A percentile compares a stretch with the other conserved stretches of the same genome.
phyloP scores from a whole-genome alignment of 75 land plant genomes.

The Pinus taeda region DNA sequence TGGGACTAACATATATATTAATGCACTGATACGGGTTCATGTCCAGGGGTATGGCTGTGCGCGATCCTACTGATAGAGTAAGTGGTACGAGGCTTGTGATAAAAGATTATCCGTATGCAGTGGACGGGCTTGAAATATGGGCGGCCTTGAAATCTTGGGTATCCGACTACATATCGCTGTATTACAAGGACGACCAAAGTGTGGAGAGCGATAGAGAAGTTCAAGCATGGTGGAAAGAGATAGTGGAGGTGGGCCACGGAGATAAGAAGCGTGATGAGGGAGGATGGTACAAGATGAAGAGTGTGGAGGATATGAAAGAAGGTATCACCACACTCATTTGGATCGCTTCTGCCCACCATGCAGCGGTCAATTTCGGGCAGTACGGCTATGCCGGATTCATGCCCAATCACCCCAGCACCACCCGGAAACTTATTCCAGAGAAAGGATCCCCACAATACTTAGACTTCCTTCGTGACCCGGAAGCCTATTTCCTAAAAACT shows the following conservation, averaged over 20 bases:
- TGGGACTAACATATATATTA: no score
- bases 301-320: slow-evolving; percentile 21
- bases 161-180: slow-evolving; percentile 34
- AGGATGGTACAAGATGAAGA: slow-evolving; percentile 47
- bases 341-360: slow-evolving; percentile 33
- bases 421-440: slow-evolving; percentile 67
- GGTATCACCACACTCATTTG: slow-evolving; percentile 42
- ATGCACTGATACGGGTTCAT: no score
- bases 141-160: slow-evolving; percentile 38
- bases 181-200: slow-evolving; percentile 29
- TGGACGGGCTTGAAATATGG: slow-evolving; percentile 60
- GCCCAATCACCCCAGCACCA: slow-evolving; percentile 56
- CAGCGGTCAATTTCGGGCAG: slow-evolving; percentile 62
- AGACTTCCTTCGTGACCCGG: slow-evolving; percentile 56
- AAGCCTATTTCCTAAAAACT: slow-evolving; percentile 14
- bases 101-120: slow-evolving; percentile 60
- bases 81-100: slow-evolving; percentile 48
- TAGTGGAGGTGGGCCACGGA: slow-evolving; percentile 35
- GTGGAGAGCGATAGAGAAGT: slow-evolving; percentile 40
- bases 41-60: slow-evolving; percentile 59
- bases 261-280: slow-evolving; percentile 39
- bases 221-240: slow-evolving; percentile 57
- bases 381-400: slow-evolving; percentile 64
- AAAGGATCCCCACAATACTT: slow-evolving; percentile 49
- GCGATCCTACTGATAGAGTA: slow-evolving; percentile 21